Percentiles rank a stretch among this genome's conserved stretches.
Conservation (phyloP, 306 rosid species). For the Lotus japonicus region DNA sequence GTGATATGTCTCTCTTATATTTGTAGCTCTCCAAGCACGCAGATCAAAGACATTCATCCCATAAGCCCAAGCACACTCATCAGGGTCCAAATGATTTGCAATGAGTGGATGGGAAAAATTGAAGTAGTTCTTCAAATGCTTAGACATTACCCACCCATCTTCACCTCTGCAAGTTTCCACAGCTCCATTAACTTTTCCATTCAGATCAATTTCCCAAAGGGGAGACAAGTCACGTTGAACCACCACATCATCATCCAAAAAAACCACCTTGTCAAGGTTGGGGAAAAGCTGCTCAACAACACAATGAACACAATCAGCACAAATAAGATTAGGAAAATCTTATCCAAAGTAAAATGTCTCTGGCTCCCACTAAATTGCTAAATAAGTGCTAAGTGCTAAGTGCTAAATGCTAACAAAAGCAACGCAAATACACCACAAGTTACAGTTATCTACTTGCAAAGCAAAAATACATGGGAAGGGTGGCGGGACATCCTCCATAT, state of each 20-base stretch:
- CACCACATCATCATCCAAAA: constrained; percentile 91
- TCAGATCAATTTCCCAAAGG: constrained; percentile 86
- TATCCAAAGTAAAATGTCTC: background rate
- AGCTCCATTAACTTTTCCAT: constrained; percentile 94
- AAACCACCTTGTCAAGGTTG: constrained; percentile 87
- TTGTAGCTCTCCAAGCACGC: constrained; percentile 72
- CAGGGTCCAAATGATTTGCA: constrained; percentile 65
- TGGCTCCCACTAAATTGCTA: background rate
- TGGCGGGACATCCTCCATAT: background rate
- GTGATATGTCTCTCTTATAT: constrained; percentile 78
- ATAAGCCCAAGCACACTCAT: constrained; percentile 99
- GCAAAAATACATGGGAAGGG: background rate
- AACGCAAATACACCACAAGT: background rate
- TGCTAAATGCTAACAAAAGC: background rate
- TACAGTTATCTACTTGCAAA: background rate
- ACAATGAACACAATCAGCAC: constrained; percentile 28
- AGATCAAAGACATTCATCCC: constrained; percentile 97
- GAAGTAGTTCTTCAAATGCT: constrained; percentile 85
- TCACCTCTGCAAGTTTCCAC: constrained; percentile 96
- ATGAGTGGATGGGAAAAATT: constrained; percentile 90
- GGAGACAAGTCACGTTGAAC: constrained; percentile 84
- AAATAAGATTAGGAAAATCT: background rate
- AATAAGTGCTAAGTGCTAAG: background rate
- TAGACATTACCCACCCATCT: constrained; percentile 98
- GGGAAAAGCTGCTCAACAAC: constrained; percentile 72